phyloP scores from a whole-genome alignment of 2,329 filamentous ascomycete species.

The Dissoconium aciculare region DNA sequence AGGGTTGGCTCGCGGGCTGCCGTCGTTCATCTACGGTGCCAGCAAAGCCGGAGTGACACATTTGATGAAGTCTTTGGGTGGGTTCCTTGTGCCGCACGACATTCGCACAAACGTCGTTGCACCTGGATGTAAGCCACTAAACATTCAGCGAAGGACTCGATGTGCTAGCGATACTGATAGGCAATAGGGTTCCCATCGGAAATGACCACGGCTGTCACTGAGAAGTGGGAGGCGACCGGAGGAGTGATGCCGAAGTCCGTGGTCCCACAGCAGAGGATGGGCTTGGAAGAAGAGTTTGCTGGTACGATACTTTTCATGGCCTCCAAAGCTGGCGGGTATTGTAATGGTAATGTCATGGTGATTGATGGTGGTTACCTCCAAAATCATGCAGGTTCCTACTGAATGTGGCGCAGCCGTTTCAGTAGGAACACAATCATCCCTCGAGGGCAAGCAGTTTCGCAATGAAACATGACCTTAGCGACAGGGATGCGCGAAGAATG shows the following conservation, averaged over 20 bases:
- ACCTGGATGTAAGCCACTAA: slow-evolving; percentile 25
- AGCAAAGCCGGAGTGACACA: slow-evolving; percentile 31
- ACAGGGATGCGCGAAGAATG: no score
- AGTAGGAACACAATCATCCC: no score
- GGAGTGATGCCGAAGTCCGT: slow-evolving; percentile 19
- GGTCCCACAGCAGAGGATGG: slow-evolving; percentile 21
- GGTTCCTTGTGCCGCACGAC: slow-evolving; percentile 30
- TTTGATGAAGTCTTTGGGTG: slow-evolving; percentile 31
- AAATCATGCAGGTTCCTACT: slow-evolving; percentile 17
- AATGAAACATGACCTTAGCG: no score
- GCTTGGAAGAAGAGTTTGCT: slow-evolving; percentile 31
- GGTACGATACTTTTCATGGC: slow-evolving; percentile 38
- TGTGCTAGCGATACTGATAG: background rate
- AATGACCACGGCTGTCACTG: slow-evolving; percentile 27
- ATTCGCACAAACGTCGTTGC: slow-evolving; percentile 34
- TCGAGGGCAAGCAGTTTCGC: no score
- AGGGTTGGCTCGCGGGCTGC: slow-evolving; percentile 24
- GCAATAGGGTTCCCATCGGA: slow-evolving; percentile 28
- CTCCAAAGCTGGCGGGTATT: slow-evolving; percentile 36
- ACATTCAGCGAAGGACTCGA: background rate
- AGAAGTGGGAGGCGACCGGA: slow-evolving; percentile 23
- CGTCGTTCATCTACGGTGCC: slow-evolving; percentile 27
- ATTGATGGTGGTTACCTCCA: slow-evolving; percentile 31
- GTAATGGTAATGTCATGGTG: slow-evolving; percentile 39
- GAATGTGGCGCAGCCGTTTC: no score